phyloP scores from a whole-genome alignment of 805 yeast species.

The Danielia oregonensis region DNA sequence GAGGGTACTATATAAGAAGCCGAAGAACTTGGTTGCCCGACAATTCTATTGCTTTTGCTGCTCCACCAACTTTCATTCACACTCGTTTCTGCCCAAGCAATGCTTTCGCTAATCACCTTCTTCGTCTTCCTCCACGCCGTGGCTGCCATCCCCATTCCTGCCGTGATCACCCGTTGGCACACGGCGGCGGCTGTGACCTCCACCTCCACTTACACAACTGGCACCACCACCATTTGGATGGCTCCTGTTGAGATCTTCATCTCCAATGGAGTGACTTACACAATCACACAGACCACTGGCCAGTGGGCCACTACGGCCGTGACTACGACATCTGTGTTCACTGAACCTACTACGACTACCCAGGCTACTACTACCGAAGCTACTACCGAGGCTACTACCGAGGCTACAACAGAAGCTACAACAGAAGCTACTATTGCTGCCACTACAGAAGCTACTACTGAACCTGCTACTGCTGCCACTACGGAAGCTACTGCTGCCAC shows the following conservation, averaged over 20 bases:
- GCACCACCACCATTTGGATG: slow-evolving; percentile 45
- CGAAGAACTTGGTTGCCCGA: no score
- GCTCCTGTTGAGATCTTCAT: slow-evolving; percentile 53
- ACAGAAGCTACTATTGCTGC: neutral
- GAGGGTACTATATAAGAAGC: no score
- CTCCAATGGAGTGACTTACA: slow-evolving; percentile 49
- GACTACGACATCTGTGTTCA: slow-evolving; percentile 29
- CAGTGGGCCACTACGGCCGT: slow-evolving; percentile 31
- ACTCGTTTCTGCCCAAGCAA: no score
- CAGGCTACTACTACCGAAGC: slow-evolving; percentile 5
- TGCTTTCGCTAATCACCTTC: neutral
- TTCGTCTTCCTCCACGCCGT: slow-evolving; percentile 18
- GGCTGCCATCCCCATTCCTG: slow-evolving; percentile 35
- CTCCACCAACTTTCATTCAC: no score
- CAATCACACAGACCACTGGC: slow-evolving; percentile 37
- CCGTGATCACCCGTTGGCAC: slow-evolving; percentile 48
- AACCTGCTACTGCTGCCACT: slow-evolving; percentile 15
- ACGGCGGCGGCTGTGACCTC: slow-evolving; percentile 54
- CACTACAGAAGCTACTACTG: slow-evolving; percentile 1
- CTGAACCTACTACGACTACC: slow-evolving; percentile 7
- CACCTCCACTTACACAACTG: slow-evolving; percentile 38
- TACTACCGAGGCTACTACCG: neutral
- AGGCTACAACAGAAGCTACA: neutral
- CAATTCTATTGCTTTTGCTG: no score
- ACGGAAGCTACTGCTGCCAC: slow-evolving; percentile 6